Conservation (phyloP, 768 basidiomycete genomes). For the Russula brevipes region DNA sequence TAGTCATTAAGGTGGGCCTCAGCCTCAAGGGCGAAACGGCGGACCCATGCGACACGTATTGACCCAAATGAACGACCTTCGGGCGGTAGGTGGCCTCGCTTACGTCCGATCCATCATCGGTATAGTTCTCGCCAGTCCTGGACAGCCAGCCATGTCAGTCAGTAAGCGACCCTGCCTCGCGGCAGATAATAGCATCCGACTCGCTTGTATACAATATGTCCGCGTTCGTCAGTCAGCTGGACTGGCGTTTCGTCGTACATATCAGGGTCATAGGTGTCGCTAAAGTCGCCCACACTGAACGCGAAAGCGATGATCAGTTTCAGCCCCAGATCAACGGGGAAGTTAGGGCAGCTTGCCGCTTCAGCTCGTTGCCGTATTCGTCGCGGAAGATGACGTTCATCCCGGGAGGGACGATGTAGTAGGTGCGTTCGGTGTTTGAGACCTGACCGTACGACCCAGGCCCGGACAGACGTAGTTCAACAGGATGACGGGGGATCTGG, state of each 20-base stretch:
- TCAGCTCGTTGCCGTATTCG: constrained; percentile 22
- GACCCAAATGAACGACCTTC: constrained; percentile 24
- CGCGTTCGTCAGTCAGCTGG: constrained; percentile 21
- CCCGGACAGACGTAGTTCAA: constrained; percentile 4
- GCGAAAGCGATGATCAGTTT: neutral
- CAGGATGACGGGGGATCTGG: constrained; percentile 14
- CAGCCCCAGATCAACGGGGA: neutral
- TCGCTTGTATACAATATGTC: constrained; percentile 22
- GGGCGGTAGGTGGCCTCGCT: constrained; percentile 19
- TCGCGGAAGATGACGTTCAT: constrained; percentile 26
- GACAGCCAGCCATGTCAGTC: neutral
- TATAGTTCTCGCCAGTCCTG: constrained; percentile 20
- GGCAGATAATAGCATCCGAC: neutral
- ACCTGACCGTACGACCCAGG: neutral
- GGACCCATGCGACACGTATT: constrained; percentile 14
- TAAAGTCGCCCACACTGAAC: constrained; percentile 24
- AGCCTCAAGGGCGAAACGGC: neutral
- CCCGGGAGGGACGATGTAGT: constrained; percentile 25
- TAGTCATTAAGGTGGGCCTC: neutral
- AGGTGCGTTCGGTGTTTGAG: constrained; percentile 16
- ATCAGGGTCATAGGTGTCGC: neutral
- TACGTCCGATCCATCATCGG: constrained; percentile 14
- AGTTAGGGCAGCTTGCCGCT: constrained; percentile 11
- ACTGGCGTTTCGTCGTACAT: constrained; percentile 24
- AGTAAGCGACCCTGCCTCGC: neutral